A percentile compares a stretch with the other conserved stretches of the same genome.
Evolutionary conservation across 1,284 basidiomycete genomes (phyloP).

Genomic region (Moniliophthora roreri): DNA sequence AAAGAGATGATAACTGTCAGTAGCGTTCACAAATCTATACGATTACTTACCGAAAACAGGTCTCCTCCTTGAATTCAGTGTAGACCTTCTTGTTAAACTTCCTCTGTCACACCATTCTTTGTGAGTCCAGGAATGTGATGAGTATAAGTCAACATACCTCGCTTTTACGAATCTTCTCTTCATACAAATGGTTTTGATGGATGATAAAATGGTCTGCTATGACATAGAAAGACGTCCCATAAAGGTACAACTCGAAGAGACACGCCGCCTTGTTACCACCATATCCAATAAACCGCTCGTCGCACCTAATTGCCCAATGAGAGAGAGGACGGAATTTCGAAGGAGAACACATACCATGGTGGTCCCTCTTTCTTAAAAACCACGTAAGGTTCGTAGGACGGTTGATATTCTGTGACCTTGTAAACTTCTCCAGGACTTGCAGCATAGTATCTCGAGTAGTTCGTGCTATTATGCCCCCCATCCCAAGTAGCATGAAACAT

Average conservation of each 20-base stretch:
- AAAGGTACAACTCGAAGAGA: slow-evolving; percentile 51
- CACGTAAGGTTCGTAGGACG: slow-evolving; percentile 83
- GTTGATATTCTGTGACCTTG: slow-evolving; percentile 70
- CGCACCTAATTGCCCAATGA: slow-evolving; percentile 50
- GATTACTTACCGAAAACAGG: slow-evolving; percentile 59
- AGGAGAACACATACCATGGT: slow-evolving; percentile 50
- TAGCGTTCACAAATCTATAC: neutral
- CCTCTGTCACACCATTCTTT: slow-evolving; percentile 43
- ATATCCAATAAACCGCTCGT: slow-evolving; percentile 87
- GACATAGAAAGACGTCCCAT: slow-evolving; percentile 73
- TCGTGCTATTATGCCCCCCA: slow-evolving; percentile 77
- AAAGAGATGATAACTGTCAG: neutral
- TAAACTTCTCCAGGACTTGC: slow-evolving; percentile 69
- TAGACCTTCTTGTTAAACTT: slow-evolving; percentile 78
- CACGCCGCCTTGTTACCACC: slow-evolving; percentile 61
- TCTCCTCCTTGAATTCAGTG: slow-evolving; percentile 73
- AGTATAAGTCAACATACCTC: slow-evolving; percentile 47
- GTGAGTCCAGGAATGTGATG: neutral
- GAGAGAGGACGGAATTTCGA: slow-evolving; percentile 7
- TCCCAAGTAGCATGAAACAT: slow-evolving; percentile 80
- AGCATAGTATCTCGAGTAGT: slow-evolving; percentile 70
- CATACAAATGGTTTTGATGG: slow-evolving; percentile 82
- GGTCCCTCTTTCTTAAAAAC: slow-evolving; percentile 76
- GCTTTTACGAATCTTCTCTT: slow-evolving; percentile 65
- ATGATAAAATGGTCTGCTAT: slow-evolving; percentile 84